Evolutionary conservation across 768 basidiomycete species (phyloP).

Genomic region (Leccinum variicolor): DNA sequence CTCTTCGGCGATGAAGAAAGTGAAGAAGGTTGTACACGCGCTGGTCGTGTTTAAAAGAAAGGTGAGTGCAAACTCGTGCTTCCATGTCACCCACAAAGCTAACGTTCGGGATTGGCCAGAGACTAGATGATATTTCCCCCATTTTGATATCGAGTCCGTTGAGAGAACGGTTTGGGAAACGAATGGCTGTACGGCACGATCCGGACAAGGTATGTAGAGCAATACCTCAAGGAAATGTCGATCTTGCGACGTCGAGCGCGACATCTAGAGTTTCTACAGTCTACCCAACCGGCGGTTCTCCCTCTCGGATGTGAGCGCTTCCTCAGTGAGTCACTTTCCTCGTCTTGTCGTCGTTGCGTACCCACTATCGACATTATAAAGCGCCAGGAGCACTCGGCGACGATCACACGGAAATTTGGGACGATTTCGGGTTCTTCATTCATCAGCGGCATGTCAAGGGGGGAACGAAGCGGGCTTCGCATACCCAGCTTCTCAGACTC

Average conservation of each 20-base stretch:
- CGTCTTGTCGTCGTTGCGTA: background rate
- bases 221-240: too few species aligned
- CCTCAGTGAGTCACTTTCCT: slow-evolving; percentile 12
- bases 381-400: background rate
- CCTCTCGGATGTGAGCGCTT: slow-evolving; percentile 18
- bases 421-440: slow-evolving; percentile 25
- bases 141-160: slow-evolving; percentile 24
- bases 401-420: slow-evolving; percentile 20
- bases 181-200: slow-evolving; percentile 22
- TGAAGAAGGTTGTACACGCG: slow-evolving; percentile 19
- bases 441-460: slow-evolving; percentile 2
- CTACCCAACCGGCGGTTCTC: slow-evolving; percentile 31
- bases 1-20: slow-evolving; percentile 19
- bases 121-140: slow-evolving; percentile 22
- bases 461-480: slow-evolving; percentile 6
- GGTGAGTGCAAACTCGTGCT: slow-evolving; percentile 5
- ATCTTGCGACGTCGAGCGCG: background rate
- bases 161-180: slow-evolving; percentile 29
- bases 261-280: slow-evolving; percentile 23
- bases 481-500: slow-evolving; percentile 14
- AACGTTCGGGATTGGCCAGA: slow-evolving; percentile 5
- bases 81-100: background rate
- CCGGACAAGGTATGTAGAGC: slow-evolving; percentile 26
- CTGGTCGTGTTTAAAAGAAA: slow-evolving; percentile 26
- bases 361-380: background rate